Conservation (phyloP, 257 asterid genomes). For the Solanum clarkiae region DNA sequence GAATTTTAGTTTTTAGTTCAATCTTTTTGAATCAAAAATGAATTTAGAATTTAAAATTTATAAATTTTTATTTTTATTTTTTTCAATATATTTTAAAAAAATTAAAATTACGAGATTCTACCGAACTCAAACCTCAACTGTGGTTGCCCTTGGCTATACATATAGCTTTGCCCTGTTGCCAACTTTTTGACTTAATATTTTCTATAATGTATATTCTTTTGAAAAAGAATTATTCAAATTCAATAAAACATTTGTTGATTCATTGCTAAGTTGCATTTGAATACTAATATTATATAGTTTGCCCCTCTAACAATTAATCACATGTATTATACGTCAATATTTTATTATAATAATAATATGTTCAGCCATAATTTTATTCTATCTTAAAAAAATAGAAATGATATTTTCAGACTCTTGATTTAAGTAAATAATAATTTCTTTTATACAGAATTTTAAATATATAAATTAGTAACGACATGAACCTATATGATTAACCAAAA, state of each 20-base stretch:
- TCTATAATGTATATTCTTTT: not conserved
- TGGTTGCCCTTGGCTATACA: not conserved
- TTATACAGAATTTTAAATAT: too few relatives aligned
- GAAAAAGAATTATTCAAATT: not conserved
- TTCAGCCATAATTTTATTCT: too few relatives aligned
- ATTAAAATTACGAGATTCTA: not conserved
- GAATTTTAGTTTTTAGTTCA: not conserved
- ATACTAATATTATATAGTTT: not conserved
- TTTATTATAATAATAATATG: too few relatives aligned
- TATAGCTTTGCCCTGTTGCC: not conserved
- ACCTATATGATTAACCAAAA: not conserved
- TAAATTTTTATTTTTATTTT: not conserved
- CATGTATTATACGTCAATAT: not conserved
- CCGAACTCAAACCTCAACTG: not conserved
- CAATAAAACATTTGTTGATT: not conserved
- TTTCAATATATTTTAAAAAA: not conserved
- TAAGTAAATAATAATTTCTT: too few relatives aligned
- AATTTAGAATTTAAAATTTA: not conserved
- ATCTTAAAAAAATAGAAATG: too few relatives aligned
- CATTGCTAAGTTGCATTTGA: not conserved
- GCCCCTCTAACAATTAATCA: not conserved
- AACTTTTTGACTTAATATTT: not conserved
- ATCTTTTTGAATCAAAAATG: not conserved
- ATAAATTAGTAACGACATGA: not conserved
- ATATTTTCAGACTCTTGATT: too few relatives aligned